A percentile compares a stretch with the other conserved stretches of the same genome.
Evolutionary conservation across 2,329 filamentous ascomycete species (phyloP).

Genomic region (Aspergillus melleus): DNA sequence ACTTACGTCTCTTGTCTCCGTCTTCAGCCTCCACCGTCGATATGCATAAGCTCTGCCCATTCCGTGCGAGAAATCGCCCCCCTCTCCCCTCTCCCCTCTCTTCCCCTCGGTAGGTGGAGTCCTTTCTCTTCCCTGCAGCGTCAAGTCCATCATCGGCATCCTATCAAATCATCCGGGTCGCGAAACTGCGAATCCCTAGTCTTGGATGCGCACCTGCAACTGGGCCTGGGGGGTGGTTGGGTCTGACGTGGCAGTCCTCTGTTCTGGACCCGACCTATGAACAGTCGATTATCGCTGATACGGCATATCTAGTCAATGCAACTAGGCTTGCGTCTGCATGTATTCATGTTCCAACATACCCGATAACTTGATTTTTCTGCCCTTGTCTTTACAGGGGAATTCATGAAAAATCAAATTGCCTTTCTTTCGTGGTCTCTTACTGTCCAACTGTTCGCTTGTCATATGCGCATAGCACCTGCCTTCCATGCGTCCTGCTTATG

Average conservation of each 20-base stretch:
- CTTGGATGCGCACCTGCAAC: slow-evolving; percentile 7
- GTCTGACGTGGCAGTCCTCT: slow-evolving; percentile 36
- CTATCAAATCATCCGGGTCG: slow-evolving; percentile 14
- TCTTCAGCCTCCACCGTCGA: slow-evolving; percentile 8
- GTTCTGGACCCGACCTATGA: slow-evolving; percentile 17
- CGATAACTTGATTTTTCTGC: not conserved
- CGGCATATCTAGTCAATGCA: not conserved
- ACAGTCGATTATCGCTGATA: slow-evolving; percentile 16
- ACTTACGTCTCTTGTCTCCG: not conserved
- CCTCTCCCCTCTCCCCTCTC: not conserved
- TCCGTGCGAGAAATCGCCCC: slow-evolving; percentile 6
- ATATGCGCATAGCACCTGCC: not conserved
- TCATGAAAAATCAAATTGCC: not conserved
- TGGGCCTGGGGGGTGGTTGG: slow-evolving; percentile 2
- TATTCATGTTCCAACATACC: not conserved
- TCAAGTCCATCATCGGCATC: slow-evolving; percentile 1
- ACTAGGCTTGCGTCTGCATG: slow-evolving; percentile 6
- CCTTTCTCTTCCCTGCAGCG: slow-evolving; percentile 5
- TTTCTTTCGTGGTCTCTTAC: not conserved
- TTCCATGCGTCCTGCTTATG: not conserved
- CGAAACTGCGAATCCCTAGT: slow-evolving; percentile 9
- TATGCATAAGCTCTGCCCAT: not conserved
- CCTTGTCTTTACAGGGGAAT: not conserved
- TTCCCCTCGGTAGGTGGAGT: not conserved
- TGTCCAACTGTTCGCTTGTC: not conserved